Conservation (phyloP, 805 yeast genomes). For the Ogataea salicorniae region DNA sequence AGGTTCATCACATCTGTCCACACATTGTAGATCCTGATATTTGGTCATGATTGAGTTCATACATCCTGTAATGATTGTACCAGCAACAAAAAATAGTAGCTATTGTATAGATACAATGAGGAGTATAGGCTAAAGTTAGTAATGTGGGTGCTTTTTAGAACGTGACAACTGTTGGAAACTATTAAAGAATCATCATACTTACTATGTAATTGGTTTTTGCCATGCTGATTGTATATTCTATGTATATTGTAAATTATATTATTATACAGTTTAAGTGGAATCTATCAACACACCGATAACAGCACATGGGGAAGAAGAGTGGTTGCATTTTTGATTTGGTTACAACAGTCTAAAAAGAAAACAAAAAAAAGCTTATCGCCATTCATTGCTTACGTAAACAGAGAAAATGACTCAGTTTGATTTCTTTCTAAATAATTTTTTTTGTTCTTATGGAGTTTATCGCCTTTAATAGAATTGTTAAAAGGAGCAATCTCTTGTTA, state of each 20-base stretch:
- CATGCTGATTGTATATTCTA: not conserved
- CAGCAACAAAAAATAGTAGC: slow-evolving; percentile 34
- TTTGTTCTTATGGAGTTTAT: no score
- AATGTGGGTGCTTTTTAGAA: no score
- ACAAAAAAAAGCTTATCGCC: no score
- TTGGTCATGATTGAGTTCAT: slow-evolving; percentile 71
- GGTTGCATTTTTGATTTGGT: no score
- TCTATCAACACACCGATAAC: no score
- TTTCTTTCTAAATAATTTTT: no score
- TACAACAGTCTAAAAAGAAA: no score
- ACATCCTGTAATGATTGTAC: slow-evolving; percentile 65
- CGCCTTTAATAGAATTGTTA: no score
- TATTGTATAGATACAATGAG: slow-evolving; percentile 1
- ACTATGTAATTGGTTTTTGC: not conserved
- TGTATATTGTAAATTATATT: no score
- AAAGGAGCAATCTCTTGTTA: no score
- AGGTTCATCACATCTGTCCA: slow-evolving; percentile 46
- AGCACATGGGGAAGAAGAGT: no score
- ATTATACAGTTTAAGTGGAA: no score
- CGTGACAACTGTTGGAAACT: not conserved
- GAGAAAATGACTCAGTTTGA: not conserved
- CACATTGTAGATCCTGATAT: slow-evolving; percentile 71
- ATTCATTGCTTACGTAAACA: not conserved
- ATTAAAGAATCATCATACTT: not conserved
- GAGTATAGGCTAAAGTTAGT: not conserved